Conservation (phyloP, 164 flowering plant species). For the Kingdonia uniflora region DNA sequence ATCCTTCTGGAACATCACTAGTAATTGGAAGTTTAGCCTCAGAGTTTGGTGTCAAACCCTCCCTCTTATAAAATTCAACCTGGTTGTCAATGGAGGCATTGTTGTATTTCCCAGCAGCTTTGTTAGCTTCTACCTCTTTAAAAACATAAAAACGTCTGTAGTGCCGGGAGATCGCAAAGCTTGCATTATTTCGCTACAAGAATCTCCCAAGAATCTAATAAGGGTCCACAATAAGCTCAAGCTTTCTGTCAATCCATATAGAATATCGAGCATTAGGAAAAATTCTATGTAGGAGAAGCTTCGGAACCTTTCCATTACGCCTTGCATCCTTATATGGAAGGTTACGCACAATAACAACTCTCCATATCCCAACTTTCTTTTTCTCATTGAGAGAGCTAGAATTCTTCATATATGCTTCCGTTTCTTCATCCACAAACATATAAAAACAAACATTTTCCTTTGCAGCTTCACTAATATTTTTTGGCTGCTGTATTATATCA, state of each 20-base stretch:
- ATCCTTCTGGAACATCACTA: constrained; percentile 99
- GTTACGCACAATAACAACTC: constrained; percentile 69
- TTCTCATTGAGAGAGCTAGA: constrained; percentile 33
- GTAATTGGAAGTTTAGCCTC: constrained; percentile 84
- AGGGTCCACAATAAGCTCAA: constrained; percentile 86
- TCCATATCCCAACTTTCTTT: constrained; percentile 76
- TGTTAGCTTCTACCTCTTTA: constrained; percentile 92
- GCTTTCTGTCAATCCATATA: constrained; percentile 96
- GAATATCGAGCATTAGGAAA: constrained; percentile 76
- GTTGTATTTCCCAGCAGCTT: constrained; percentile 88
- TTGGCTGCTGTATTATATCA: constrained; percentile 80
- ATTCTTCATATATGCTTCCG: constrained; percentile 66
- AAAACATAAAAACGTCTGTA: constrained; percentile 88
- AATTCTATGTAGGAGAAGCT: constrained; percentile 81
- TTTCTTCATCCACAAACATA: constrained; percentile 94
- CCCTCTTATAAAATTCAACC: constrained; percentile 66
- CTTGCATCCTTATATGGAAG: constrained; percentile 76
- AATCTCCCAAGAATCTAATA: constrained; percentile 91
- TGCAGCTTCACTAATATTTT: constrained; percentile 56
- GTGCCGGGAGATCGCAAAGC: constrained; percentile 90
- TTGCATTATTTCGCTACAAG: constrained; percentile 83
- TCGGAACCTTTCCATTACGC: constrained; percentile 94
- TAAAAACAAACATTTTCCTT: constrained; percentile 51
- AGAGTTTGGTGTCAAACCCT: constrained; percentile 83
- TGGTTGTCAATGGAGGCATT: constrained; percentile 82